Conservation (phyloP, 192 early-diverging fungal species). For the Backusella morwellensis region DNA sequence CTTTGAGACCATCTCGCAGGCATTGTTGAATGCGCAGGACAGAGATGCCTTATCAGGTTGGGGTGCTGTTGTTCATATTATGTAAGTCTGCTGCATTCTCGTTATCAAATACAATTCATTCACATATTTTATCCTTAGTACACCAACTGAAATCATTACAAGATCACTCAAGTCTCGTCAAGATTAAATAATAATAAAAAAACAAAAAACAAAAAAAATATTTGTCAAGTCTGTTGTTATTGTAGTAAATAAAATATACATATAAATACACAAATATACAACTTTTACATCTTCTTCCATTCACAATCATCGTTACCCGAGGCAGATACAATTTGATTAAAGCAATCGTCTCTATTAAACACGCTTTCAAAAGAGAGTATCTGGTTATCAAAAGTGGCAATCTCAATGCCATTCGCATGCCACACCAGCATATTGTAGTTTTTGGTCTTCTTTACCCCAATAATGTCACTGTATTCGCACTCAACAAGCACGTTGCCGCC, state of each 20-base stretch:
- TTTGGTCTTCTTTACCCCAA: slow-evolving; percentile 29
- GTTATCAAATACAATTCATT: no score
- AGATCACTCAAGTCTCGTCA: slow-evolving; percentile 80
- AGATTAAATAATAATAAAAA: slow-evolving; percentile 27
- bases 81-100: slow-evolving; percentile 46
- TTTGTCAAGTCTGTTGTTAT: neutral
- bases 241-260: neutral
- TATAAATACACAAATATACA: neutral
- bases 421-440: slow-evolving; percentile 23
- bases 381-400: slow-evolving; percentile 13
- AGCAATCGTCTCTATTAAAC: slow-evolving; percentile 28
- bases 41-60: slow-evolving; percentile 94
- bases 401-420: slow-evolving; percentile 26
- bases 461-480: slow-evolving; percentile 16
- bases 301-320: slow-evolving; percentile 17
- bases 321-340: slow-evolving; percentile 20
- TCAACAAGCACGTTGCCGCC: slow-evolving; percentile 23
- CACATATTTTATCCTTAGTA: slow-evolving; percentile 43
- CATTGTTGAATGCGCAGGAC: slow-evolving; percentile 92
- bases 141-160: slow-evolving; percentile 82
- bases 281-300: slow-evolving; percentile 18
- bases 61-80: slow-evolving; percentile 94
- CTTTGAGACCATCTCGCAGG: slow-evolving; percentile 96
- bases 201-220: neutral
- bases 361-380: slow-evolving; percentile 29